Percentiles rank a stretch among this genome's conserved stretches.
Conservation (phyloP, 176 grass and related monocot species). For the Triticum urartu region DNA sequence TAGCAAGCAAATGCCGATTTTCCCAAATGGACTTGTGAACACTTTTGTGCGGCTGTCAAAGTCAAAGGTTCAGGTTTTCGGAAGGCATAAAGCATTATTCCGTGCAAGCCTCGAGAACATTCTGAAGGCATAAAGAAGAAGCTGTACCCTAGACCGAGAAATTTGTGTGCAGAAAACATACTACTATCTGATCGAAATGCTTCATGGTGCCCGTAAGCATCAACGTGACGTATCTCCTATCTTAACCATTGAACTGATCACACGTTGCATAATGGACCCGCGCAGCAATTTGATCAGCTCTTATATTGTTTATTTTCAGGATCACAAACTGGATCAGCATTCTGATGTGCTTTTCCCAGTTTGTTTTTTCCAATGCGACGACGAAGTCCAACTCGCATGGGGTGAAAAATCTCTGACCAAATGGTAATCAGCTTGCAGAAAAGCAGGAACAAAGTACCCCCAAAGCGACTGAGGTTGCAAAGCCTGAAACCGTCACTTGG, state of each 20-base stretch:
- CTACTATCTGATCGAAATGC: background rate
- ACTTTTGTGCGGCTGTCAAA: background rate
- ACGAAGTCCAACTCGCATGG: background rate
- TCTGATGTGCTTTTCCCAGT: background rate
- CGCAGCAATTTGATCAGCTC: background rate
- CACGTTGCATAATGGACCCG: background rate
- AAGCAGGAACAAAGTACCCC: background rate
- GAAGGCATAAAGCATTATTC: constrained; percentile 1
- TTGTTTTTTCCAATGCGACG: background rate
- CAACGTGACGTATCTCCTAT: background rate
- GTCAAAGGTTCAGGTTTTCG: constrained; percentile 26
- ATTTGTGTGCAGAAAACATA: background rate
- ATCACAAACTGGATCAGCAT: background rate
- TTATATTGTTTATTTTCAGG: background rate
- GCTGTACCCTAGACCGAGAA: background rate
- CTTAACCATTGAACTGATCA: background rate
- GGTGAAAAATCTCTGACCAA: background rate
- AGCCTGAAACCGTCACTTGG: background rate
- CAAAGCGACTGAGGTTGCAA: background rate
- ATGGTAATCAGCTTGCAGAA: background rate
- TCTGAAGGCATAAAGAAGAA: background rate
- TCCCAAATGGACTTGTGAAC: constrained; percentile 25
- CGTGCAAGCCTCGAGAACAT: background rate
- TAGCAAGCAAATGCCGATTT: background rate
- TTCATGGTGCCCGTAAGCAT: background rate